Percentiles rank a stretch among this genome's conserved stretches.
phyloP scores from a whole-genome alignment of 148 eudicot genomes.

The Heliamphora exappendiculata region DNA sequence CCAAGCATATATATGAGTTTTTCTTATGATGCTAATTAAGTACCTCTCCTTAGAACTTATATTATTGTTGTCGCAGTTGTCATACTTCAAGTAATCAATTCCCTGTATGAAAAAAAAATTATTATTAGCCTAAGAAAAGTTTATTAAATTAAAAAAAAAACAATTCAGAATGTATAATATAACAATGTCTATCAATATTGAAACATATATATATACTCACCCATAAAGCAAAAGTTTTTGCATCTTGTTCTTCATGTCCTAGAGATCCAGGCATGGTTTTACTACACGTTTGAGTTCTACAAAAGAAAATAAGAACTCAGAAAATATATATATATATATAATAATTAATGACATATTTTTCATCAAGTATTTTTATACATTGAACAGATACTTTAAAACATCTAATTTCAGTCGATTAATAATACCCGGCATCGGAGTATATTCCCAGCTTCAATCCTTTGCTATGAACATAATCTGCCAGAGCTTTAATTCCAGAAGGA shows the following conservation, averaged over 20 bases:
- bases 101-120: constrained; percentile 33
- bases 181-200: neutral
- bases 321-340: neutral
- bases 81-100: constrained; percentile 85
- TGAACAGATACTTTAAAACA: no score
- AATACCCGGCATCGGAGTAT: constrained; percentile 29
- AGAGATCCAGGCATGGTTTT: constrained; percentile 75
- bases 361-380: neutral
- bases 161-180: neutral
- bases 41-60: constrained; percentile 53
- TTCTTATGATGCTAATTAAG: neutral
- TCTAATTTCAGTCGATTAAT: no score
- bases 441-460: constrained; percentile 30
- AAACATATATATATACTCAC: constrained; percentile 21
- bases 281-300: constrained; percentile 66
- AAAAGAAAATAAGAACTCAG: neutral
- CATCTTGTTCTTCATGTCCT: constrained; percentile 74
- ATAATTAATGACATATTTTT: neutral
- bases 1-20: neutral
- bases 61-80: constrained; percentile 49
- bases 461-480: constrained; percentile 25
- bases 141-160: neutral
- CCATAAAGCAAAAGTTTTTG: constrained; percentile 83
- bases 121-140: neutral
- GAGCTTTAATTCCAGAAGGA: constrained; percentile 23